Evolutionary conservation across 306 rosid species (phyloP), one percentile per base, ranked within the genome.

Genomic region (Gynostemma pentaphyllum): DNA sequence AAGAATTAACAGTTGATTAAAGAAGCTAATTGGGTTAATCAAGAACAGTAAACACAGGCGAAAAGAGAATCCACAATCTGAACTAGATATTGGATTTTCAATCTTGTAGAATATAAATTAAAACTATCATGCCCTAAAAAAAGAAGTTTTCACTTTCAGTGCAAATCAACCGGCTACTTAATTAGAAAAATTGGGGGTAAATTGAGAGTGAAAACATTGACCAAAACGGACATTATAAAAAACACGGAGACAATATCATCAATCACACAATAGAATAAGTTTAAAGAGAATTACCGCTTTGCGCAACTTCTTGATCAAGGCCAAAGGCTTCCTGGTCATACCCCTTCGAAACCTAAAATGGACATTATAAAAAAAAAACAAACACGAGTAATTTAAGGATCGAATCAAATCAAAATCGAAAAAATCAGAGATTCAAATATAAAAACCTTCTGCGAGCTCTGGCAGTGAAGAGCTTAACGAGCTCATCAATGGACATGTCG

Each of bases 321-420:
- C 97, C 97, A 87, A 85, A 9, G 96, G 96, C 81, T 89, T 89
- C n/a, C 96, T 62, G 66, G 84, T 86, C 74, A 86, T 76, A n/a
- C 97, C 97, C 57, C 97, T 84, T 69, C 85, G 89, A 76, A 90
- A 90, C 89, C 89, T 83, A 16, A n/a, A 21, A 49, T 11, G 16
- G 29, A 37, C n/a, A 68, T 30, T 55, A 57, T 15, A 26, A 27
- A 36, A 12, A 9, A 51, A 13, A 40, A 34, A 29, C 1, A 15
- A 1, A 5, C 4, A 59, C 16, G 21, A 54, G 13, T 4, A 19
- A 9, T 24, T 4, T 8, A 15, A 47, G 9, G 44, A 22, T 0
- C 16, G 12, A 42, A 54, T 21, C 2, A 69, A 32, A 24, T 47
- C 24, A 1, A 15, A 51, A 37, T n/a, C 9, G n/a, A n/a, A n/a